Evolutionary conservation across 1,284 basidiomycete species (phyloP), one percentile per base, ranked within the genome.

Genomic region (Irpex lacteus): DNA sequence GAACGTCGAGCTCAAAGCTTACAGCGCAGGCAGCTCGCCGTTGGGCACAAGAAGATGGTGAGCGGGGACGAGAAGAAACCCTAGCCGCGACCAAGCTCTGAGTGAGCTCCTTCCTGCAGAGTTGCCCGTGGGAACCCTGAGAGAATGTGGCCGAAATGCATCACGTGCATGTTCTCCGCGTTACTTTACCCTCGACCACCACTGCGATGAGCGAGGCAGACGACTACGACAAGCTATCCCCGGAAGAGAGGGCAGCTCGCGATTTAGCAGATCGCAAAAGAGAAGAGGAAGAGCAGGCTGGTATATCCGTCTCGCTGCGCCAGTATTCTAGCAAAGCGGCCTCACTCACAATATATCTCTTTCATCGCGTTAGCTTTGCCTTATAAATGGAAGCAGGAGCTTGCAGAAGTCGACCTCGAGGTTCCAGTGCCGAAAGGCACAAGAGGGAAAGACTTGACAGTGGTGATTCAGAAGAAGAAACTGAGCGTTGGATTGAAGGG

Each of bases 301-400:
- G 96, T 96, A 78, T 73, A 87, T 75, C 63, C 59, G 19, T 52
- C 18, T 62, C 70, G 66, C 63, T 65, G 11, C 4, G 65, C 64
- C 40, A 67, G 65, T 66, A 26, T 59, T 38, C 38, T 21, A n/a
- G 19, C n/a, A 66, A 64, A 60, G 63, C 63, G 36, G 32, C 64
- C 53, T 65, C 68, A 64, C 65, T 61, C 54, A 62, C 72, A 63
- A 69, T 70, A 69, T 66, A 68, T 71, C 65, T 62, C 13, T 57
- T 26, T 60, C 26, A 26, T 26, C 26, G 26, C 26, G 69, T 60
- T 72, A 95, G 93, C 87, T 13, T 82, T 99, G 64, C 98, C 98
- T 1, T 99, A 98, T 78, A 82, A 78, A 60, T 99, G 98, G 98
- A 88, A 80, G 56, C 98, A 99, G 75, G 89, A 95, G 70, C 83